These are phyloP conservation scores for Lasiodiplodia hormozganensis DNA, from an alignment of 2,329 filamentous ascomycete genomes.

Conservation along the genomic window DNA sequence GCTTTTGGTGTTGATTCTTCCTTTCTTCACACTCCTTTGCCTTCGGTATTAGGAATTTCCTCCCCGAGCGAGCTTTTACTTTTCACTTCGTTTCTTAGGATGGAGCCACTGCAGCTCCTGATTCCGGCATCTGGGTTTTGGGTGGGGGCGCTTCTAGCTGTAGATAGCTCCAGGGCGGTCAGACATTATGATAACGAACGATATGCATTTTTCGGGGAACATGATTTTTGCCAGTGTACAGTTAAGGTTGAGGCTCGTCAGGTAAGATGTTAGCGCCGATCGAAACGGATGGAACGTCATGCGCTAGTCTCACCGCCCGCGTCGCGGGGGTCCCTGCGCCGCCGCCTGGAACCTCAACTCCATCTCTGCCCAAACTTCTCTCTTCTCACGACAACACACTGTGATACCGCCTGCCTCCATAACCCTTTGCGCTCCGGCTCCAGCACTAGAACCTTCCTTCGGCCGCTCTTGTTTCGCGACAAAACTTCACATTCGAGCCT, in stretches of 20 bases:
- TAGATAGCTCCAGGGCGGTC: conserved; percentile 20
- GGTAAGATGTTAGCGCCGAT: not conserved
- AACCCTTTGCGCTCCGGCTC: not conserved
- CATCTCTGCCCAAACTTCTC: conserved; percentile 3
- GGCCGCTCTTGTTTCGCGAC: not conserved
- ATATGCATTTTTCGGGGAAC: conserved; percentile 7
- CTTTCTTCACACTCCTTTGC: conserved; percentile 13
- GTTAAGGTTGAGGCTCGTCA: conserved; percentile 7
- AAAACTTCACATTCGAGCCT: not conserved
- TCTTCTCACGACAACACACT: not conserved
- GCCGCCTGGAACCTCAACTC: conserved; percentile 10
- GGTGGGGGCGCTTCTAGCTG: conserved; percentile 15
- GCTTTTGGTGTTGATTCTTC: not conserved
- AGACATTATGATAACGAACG: conserved; percentile 18
- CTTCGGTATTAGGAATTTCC: not conserved
- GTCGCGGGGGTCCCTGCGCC: not conserved
- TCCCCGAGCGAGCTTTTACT: not conserved
- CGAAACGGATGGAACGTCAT: conserved; percentile 12
- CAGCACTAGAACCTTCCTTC: not conserved
- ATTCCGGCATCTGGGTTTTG: conserved; percentile 26
- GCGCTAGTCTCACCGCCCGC: conserved; percentile 1
- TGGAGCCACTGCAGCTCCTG: conserved; percentile 21
- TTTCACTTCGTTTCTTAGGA: conserved; percentile 16
- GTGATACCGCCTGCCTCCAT: not conserved
- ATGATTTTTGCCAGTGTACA: not conserved